Evolutionary conservation across 108 stramenopile species (phyloP).

Genomic region (Cyclostephanos tholiformis): DNA sequence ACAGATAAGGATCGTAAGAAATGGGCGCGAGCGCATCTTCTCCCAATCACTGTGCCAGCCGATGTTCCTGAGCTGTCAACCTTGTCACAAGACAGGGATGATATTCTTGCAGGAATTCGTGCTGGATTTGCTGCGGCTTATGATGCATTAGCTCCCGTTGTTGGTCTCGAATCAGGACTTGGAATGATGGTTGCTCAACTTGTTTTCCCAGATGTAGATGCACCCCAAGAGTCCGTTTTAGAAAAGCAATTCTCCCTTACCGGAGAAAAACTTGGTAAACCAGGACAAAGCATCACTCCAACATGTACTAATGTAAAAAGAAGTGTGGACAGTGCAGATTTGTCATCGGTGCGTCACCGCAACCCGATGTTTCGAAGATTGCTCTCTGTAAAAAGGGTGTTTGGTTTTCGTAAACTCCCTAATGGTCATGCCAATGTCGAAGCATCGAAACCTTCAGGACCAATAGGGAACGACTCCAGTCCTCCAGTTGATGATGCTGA

Average conservation of each 20-base stretch:
- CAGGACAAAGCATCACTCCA: background rate
- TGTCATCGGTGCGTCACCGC: slow-evolving; percentile 4
- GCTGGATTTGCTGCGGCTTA: slow-evolving; percentile 77
- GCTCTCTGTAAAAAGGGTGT: slow-evolving; percentile 7
- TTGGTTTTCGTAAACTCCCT: background rate
- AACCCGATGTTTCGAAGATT: slow-evolving; percentile 1
- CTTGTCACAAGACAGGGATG: slow-evolving; percentile 64
- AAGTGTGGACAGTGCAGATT: background rate
- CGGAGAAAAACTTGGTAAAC: slow-evolving; percentile 31
- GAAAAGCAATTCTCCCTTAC: slow-evolving; percentile 15
- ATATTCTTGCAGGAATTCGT: slow-evolving; percentile 70
- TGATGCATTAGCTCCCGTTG: slow-evolving; percentile 64
- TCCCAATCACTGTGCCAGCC: slow-evolving; percentile 66
- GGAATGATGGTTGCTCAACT: slow-evolving; percentile 40
- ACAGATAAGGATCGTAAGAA: slow-evolving; percentile 23
- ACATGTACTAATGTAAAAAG: background rate
- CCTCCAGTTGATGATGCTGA: slow-evolving; percentile 1
- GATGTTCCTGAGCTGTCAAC: slow-evolving; percentile 61
- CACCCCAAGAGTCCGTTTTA: slow-evolving; percentile 11
- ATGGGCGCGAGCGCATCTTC: slow-evolving; percentile 73
- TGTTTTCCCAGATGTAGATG: slow-evolving; percentile 32
- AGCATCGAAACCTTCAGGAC: background rate
- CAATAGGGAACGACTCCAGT: background rate
- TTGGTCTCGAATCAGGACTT: slow-evolving; percentile 34
- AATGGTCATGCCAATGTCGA: background rate